Evolutionary conservation across 495 filamentous ascomycete species (phyloP), one percentile per base, ranked within the genome.

Genomic region (Echria macrotheca): DNA sequence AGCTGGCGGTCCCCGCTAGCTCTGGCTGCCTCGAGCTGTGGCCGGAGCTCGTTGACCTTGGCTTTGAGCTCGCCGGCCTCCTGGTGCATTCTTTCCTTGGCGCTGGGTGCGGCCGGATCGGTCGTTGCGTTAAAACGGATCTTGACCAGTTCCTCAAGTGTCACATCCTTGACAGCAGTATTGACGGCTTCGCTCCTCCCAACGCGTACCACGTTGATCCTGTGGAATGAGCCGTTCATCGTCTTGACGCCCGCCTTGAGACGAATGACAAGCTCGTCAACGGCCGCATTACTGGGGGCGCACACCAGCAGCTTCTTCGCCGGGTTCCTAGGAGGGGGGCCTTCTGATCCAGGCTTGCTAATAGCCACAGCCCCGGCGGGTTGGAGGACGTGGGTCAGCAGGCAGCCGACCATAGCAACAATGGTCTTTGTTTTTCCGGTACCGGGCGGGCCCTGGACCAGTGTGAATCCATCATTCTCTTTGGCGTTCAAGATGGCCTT

Each of bases 381-480:
- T 58, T 51, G 55, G 61, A 63, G 64, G 23, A 89, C 70, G n/a
- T 57, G 69, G 4, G 80, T 88, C 10, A 98, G 59, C 6, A 97
- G 73, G 51, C 89, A 87, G 35, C 93, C 93, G 11, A 96, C 89
- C 70, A 97, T 95, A 38, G 91, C 93, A 50, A 95, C 80, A 46
- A 98, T 97, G 0, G 93, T 98, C 64, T 97, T 98, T 0, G 93
- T 98, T 68, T 98, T 98, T 59, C 93, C 93, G 3, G 91, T 93
- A 59, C 93, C 93, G 1, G 93, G 93, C 41, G 93, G 94, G 32
- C 93, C 93, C 67, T 98, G 93, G 48, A 98, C 87, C 41, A 98
- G 74, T 6, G 91, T 96, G 62, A 98, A 98, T 0, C 85, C 93
- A 67, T 96, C 91, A 55, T 96, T 96, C 55, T 91, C 89, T 25